These are phyloP conservation scores for Parathielavia appendiculata DNA, from an alignment of 495 filamentous ascomycete species.

Conservation along the genomic window DNA sequence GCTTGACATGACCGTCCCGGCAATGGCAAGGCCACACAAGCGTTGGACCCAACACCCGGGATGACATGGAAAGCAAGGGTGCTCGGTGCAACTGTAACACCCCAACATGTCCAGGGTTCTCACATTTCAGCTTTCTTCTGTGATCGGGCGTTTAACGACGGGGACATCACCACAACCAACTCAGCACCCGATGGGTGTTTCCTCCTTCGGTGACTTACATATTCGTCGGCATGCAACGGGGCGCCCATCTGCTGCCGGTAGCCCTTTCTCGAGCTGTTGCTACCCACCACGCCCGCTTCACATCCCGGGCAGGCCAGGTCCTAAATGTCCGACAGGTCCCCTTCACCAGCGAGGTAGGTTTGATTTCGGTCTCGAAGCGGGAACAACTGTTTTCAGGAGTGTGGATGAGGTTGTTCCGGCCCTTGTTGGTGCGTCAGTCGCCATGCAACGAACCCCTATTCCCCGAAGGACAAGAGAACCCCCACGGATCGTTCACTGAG, in stretches of 20 bases:
- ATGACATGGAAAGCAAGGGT: not conserved
- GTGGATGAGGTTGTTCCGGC: slow-evolving; percentile 8
- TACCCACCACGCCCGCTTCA: slow-evolving; percentile 10
- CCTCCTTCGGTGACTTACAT: slow-evolving; percentile 21
- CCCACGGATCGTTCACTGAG: slow-evolving; percentile 1
- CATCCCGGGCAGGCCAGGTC: too few relatives aligned
- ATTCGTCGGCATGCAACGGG: slow-evolving; percentile 16
- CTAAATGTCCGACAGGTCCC: too few relatives aligned
- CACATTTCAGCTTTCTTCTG: not conserved
- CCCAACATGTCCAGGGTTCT: not conserved
- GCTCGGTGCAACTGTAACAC: too few relatives aligned
- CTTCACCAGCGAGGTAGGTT: too few relatives aligned
- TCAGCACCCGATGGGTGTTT: slow-evolving; percentile 14
- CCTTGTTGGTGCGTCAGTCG: not conserved
- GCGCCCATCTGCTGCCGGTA: slow-evolving; percentile 21
- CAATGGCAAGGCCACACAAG: too few relatives aligned
- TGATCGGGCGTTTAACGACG: not conserved
- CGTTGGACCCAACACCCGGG: too few relatives aligned
- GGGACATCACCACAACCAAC: not conserved
- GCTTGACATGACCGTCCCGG: too few relatives aligned
- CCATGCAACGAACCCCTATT: not conserved
- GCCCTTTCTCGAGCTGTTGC: slow-evolving; percentile 12
- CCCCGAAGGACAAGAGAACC: not conserved
- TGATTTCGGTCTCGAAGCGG: too few relatives aligned
- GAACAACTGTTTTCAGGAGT: too few relatives aligned